phyloP scores from a whole-genome alignment of 2,329 filamentous ascomycete genomes.

The Trichoderma aggressivum region DNA sequence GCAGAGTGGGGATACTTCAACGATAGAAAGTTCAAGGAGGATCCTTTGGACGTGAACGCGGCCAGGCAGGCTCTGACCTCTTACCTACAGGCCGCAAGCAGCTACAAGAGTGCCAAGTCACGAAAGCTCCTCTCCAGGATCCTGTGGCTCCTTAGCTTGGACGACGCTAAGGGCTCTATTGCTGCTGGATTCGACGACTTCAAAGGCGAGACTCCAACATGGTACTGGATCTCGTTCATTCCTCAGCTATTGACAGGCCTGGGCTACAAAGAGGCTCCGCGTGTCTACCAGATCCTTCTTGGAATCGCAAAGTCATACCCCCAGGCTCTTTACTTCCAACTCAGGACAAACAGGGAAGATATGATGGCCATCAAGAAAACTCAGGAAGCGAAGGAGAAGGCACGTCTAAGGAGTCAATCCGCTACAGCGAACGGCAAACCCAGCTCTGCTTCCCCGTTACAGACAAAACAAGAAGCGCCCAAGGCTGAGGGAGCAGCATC shows the following conservation, averaged over 20 bases:
- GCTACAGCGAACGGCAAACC: conserved; percentile 42
- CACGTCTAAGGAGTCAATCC: conserved; percentile 48
- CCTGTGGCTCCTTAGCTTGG: conserved; percentile 90
- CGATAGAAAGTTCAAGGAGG: conserved; percentile 91
- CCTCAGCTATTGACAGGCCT: conserved; percentile 91
- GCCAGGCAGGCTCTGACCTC: conserved; percentile 92
- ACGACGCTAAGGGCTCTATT: conserved; percentile 80
- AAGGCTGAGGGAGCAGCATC: conserved; percentile 40
- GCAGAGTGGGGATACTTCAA: conserved; percentile 99
- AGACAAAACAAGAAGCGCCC: conserved; percentile 51
- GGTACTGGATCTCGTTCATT: conserved; percentile 99
- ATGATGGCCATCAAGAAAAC: conserved; percentile 88
- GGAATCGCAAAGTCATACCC: conserved; percentile 96
- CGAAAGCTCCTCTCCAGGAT: conserved; percentile 90
- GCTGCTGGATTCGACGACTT: conserved; percentile 89
- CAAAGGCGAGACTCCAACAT: conserved; percentile 94
- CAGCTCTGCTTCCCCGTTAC: conserved; percentile 42
- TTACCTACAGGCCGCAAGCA: conserved; percentile 90
- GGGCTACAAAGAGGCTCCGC: conserved; percentile 83
- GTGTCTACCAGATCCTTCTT: conserved; percentile 79
- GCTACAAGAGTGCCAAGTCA: conserved; percentile 96
- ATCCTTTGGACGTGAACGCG: conserved; percentile 74
- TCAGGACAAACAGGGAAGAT: conserved; percentile 90
- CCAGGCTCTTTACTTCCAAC: conserved; percentile 91
- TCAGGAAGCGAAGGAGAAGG: conserved; percentile 71